Base-by-base conservation (phyloP, 2,329 filamentous ascomycete species). In the Claviceps africana region DNA sequence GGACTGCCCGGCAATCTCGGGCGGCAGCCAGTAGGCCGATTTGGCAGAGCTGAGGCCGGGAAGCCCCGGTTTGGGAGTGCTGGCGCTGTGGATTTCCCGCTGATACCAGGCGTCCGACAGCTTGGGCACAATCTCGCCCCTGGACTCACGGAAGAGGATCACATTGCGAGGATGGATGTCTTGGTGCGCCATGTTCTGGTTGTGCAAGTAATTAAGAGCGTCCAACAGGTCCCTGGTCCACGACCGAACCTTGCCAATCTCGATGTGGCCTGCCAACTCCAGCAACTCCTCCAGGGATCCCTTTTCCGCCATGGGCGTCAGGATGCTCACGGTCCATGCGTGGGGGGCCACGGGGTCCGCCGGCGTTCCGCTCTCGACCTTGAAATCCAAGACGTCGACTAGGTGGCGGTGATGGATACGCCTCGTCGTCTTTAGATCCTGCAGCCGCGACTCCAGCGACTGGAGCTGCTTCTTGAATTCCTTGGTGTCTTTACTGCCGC, bases 201-300 rank as follows among this genome's bases (percentile, higher is more conserved):
- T 84, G 67, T 97, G 91, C 50, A 95, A 80, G 64, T 85, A 95
- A 54, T 88, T 86, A 30, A 98, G 72, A 0, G 85, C 93, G 68
- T 96, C 88, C 28, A 98, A 77, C 19, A 98, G 74, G 61, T 95
- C 88, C 54, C 90, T 82, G n/a, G 88, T 93, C 85, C 89, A 97
- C 25, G 87, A 83, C 51, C 89, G 84, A 45, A 90, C 83, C 63
- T 84, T 90, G 56, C 80, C 79, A 50, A 86, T 78, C 43, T 85
- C 79, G 49, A 96, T 71, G 31, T 78, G 78, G 4, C 86, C 88
- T 43, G 88, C 81, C 55, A 91, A 78, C 53, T 91, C 85, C 31
- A 98, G 74, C 21, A 94, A 74, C 60, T 95, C 88, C 30, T 84
- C 80, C 15, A 98, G 70, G 0, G 90, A 87, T 0, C 88, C 89